These are phyloP conservation scores for Fagopyrum esculentum DNA, from an alignment of 148 eudicot genomes.

Conservation along the genomic window DNA sequence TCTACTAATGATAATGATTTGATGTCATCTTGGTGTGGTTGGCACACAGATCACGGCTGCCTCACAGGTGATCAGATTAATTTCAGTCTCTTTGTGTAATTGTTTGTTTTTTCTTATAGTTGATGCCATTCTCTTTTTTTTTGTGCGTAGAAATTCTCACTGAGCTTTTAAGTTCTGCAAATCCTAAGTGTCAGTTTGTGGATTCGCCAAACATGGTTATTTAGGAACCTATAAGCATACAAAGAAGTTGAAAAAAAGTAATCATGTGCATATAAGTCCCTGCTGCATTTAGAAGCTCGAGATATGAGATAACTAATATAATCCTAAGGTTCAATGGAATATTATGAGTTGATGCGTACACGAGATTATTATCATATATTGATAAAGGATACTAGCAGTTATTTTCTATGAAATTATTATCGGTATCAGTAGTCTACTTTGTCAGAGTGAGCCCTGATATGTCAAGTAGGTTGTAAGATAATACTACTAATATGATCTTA, in stretches of 20 bases:
- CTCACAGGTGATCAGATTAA: slow-evolving; percentile 56
- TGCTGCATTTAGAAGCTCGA: neutral
- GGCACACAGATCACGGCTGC: slow-evolving; percentile 99
- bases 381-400: too few species aligned
- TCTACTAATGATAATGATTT: slow-evolving; percentile 30
- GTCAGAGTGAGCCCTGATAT: too few species aligned
- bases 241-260: neutral
- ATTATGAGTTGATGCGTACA: neutral
- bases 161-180: neutral
- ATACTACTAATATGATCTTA: neutral
- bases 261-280: neutral
- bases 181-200: neutral
- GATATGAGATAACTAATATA: too few species aligned
- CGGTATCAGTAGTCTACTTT: too few species aligned
- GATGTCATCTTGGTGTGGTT: slow-evolving; percentile 97
- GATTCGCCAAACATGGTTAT: neutral
- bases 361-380: neutral
- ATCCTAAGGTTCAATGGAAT: neutral
- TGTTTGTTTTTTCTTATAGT: neutral
- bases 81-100: neutral
- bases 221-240: neutral
- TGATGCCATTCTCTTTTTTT: neutral
- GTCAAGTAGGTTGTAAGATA: too few species aligned
- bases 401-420: too few species aligned
- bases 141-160: neutral